phyloP scores from a whole-genome alignment of 805 yeast genomes.

The Barnettozyma sucrosica region DNA sequence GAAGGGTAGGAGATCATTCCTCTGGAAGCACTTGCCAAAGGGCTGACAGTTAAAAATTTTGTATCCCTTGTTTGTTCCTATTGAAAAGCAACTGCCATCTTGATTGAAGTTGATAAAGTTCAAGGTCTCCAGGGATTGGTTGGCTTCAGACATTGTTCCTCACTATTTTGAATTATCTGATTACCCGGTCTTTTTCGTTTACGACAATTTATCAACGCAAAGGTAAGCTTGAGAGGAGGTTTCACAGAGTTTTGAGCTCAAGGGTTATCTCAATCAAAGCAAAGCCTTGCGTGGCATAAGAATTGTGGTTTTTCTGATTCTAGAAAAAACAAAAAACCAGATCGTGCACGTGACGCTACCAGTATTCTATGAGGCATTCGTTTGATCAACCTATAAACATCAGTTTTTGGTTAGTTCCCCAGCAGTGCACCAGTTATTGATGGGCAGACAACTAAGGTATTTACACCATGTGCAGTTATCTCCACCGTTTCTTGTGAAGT shows the following conservation, averaged over 20 bases:
- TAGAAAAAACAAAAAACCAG: too few species aligned
- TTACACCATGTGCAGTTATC: slow-evolving; percentile 66
- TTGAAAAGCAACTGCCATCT: slow-evolving; percentile 64
- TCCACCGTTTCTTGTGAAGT: slow-evolving; percentile 44
- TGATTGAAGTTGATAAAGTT: slow-evolving; percentile 66
- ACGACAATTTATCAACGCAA: background rate
- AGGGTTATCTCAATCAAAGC: background rate
- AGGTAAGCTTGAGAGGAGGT: background rate
- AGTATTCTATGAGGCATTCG: background rate
- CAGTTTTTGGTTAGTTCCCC: slow-evolving; percentile 27
- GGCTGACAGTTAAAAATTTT: slow-evolving; percentile 68
- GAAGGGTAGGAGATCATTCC: slow-evolving; percentile 32
- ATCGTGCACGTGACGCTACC: background rate
- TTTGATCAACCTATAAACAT: background rate
- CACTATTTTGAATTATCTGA: background rate
- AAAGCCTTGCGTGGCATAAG: background rate
- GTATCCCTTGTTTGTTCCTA: slow-evolving; percentile 59
- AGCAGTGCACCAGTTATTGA: slow-evolving; percentile 61
- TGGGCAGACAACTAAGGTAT: slow-evolving; percentile 65
- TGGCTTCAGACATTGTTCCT: slow-evolving; percentile 2
- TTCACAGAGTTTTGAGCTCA: background rate
- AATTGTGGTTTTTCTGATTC: background rate
- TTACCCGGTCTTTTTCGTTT: background rate
- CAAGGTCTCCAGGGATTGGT: slow-evolving; percentile 20
- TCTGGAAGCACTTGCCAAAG: slow-evolving; percentile 46